Evolutionary conservation across 768 basidiomycete species (phyloP).

Genomic region (Suillus bovinus): DNA sequence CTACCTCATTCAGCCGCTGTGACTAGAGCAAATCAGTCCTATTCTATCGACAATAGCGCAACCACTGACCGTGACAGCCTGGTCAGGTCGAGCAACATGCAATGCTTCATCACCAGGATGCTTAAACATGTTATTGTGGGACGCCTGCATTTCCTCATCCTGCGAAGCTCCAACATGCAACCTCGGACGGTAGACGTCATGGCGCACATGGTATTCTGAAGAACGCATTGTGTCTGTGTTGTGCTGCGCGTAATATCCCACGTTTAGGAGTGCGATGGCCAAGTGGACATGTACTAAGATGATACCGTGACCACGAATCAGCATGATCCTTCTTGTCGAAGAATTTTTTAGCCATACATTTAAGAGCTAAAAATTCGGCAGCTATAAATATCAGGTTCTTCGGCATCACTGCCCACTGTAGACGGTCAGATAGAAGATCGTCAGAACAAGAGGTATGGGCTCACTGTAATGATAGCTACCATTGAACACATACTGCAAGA

Average conservation of each 20-base stretch:
- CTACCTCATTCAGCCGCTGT: too few relatives aligned
- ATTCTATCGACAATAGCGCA: background rate
- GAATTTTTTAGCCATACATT: background rate
- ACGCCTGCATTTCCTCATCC: background rate
- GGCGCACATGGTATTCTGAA: background rate
- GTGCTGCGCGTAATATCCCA: background rate
- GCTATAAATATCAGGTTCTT: background rate
- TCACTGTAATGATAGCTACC: background rate
- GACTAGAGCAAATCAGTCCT: background rate
- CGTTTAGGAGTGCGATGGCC: slow-evolving; percentile 1
- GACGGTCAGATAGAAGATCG: background rate
- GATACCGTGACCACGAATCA: background rate
- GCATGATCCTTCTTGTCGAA: background rate
- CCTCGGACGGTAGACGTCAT: background rate
- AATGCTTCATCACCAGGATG: background rate
- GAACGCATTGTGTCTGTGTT: too few relatives aligned
- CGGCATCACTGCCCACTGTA: slow-evolving; percentile 4
- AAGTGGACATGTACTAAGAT: slow-evolving; percentile 2
- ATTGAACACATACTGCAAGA: background rate
- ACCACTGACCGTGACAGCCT: background rate
- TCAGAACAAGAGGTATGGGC: background rate
- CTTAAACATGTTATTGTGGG: background rate
- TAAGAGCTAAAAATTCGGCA: background rate
- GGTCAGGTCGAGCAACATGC: background rate
- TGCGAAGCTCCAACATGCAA: background rate